phyloP scores from a whole-genome alignment of 495 filamentous ascomycete species.

The Lichina pygmaea region DNA sequence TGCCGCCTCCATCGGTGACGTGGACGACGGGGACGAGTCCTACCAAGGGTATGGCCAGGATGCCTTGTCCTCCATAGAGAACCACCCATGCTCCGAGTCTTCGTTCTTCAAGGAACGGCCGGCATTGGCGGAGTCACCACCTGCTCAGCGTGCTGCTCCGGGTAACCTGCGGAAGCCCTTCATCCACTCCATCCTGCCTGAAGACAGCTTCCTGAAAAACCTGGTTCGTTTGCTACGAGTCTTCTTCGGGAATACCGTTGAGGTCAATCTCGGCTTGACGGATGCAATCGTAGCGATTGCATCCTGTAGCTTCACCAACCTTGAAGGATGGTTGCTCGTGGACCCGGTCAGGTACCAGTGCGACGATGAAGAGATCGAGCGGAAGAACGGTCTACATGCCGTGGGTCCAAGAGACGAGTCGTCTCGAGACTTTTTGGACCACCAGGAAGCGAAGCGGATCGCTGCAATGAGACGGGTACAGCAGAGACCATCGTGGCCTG shows the following conservation, averaged over 20 bases:
- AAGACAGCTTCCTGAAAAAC: constrained; percentile 51
- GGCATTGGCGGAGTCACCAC: constrained; percentile 18
- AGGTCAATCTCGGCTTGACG: constrained; percentile 68
- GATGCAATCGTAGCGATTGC: constrained; percentile 58
- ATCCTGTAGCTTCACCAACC: constrained; percentile 51
- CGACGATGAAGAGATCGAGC: constrained; percentile 8
- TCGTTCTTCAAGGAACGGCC: constrained; percentile 25
- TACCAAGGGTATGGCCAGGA: constrained; percentile 72
- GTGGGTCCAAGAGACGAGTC: constrained; percentile 7
- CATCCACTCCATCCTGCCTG: constrained; percentile 30
- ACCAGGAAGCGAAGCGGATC: constrained; percentile 10
- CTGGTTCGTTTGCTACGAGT: constrained; percentile 40
- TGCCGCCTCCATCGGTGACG: constrained; percentile 41
- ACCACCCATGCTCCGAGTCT: constrained; percentile 41
- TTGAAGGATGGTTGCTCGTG: constrained; percentile 77
- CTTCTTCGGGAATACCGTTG: constrained; percentile 75
- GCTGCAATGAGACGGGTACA: constrained; percentile 19
- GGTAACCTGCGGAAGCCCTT: constrained; percentile 18
- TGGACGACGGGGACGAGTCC: constrained; percentile 43
- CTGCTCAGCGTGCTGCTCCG: not conserved
- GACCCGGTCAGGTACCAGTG: constrained; percentile 33
- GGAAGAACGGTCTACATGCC: constrained; percentile 6
- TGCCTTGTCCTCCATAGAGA: constrained; percentile 47
- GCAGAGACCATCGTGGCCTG: constrained; percentile 15
- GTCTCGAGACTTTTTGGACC: constrained; percentile 1